Conservation (phyloP, 2,329 filamentous ascomycete species). For the Magnaporthiopsis rhizophila region DNA sequence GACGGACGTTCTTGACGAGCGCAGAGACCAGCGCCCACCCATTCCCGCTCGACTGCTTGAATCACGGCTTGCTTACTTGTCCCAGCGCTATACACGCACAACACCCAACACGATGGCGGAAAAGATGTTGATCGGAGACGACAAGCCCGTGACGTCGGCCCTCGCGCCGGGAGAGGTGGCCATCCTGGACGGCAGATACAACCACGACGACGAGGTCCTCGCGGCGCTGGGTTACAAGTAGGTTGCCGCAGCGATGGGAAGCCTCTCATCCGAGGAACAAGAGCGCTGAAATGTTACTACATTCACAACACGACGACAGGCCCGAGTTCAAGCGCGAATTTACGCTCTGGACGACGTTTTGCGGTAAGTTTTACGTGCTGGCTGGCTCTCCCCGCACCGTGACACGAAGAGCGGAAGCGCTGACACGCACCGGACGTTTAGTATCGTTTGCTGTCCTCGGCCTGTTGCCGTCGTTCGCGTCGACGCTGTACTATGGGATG, state of each 20-base stretch:
- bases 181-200: slow-evolving; percentile 10
- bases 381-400: too few species aligned
- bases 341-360: slow-evolving; percentile 66
- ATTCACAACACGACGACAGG: slow-evolving; percentile 13
- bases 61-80: too few species aligned
- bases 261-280: too few species aligned
- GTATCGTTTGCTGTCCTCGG: slow-evolving; percentile 68
- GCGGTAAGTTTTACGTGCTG: slow-evolving; percentile 17
- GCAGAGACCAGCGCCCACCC: too few species aligned
- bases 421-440: background rate
- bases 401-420: too few species aligned
- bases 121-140: background rate
- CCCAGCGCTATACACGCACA: too few species aligned
- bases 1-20: too few species aligned
- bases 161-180: slow-evolving; percentile 11
- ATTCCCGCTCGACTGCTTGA: too few species aligned
- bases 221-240: slow-evolving; percentile 48
- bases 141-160: slow-evolving; percentile 14
- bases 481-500: slow-evolving; percentile 63
- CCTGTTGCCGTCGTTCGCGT: slow-evolving; percentile 62
- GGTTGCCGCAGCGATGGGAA: too few species aligned
- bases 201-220: slow-evolving; percentile 49
- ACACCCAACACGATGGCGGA: too few species aligned
- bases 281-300: background rate
- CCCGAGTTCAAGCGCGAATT: slow-evolving; percentile 56